phyloP scores from a whole-genome alignment of 2,329 filamentous ascomycete genomes.

The Diplocarpon rosae region DNA sequence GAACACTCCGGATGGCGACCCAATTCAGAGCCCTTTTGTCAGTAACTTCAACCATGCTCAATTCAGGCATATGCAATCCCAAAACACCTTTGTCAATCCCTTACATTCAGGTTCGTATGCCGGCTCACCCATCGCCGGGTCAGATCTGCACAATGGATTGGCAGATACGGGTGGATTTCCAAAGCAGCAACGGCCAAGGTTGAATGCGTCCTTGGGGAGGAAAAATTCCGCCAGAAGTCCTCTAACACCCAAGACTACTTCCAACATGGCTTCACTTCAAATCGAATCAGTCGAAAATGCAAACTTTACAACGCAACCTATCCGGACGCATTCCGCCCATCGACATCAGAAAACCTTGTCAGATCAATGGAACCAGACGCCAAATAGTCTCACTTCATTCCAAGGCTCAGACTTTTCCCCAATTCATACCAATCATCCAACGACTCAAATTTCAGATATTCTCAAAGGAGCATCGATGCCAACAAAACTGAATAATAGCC shows the following conservation, averaged over 20 bases:
- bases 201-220: conserved; percentile 43
- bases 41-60: conserved; percentile 68
- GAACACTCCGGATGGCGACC: conserved; percentile 81
- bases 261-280: conserved; percentile 54
- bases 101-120: conserved; percentile 42
- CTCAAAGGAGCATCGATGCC: conserved; percentile 86
- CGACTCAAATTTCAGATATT: conserved; percentile 76
- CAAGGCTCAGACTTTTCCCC: conserved; percentile 84
- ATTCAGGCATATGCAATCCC: conserved; percentile 57
- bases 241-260: conserved; percentile 77
- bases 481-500: conserved; percentile 56
- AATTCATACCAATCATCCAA: conserved; percentile 50
- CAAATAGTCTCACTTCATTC: conserved; percentile 73
- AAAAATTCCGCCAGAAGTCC: conserved; percentile 69
- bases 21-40: conserved; percentile 83
- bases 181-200: conserved; percentile 36
- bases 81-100: conserved; percentile 43
- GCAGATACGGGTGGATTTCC: conserved; percentile 39
- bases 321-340: conserved; percentile 52
- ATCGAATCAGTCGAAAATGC: conserved; percentile 53
- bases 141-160: conserved; percentile 35
- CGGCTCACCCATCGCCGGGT: conserved; percentile 38
- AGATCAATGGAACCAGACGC: conserved; percentile 83
- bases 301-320: conserved; percentile 67
- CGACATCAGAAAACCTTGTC: conserved; percentile 73